These are phyloP conservation scores for Populus hybrid DNA, from an alignment of 441 rosid species.

Conservation along the genomic window DNA sequence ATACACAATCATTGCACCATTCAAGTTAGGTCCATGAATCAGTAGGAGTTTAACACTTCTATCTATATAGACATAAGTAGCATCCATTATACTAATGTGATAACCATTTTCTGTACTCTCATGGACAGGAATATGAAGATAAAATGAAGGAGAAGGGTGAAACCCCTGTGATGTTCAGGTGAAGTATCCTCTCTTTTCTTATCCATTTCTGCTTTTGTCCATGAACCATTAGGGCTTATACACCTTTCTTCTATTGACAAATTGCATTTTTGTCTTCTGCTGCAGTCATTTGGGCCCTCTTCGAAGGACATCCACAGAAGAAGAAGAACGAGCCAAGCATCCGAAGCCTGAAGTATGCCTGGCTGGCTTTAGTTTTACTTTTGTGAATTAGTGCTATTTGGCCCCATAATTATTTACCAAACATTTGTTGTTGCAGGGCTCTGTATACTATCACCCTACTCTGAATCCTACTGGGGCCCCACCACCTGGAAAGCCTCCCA, in stretches of 20 bases:
- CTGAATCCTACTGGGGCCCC: slow-evolving; percentile 98
- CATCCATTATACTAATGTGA: background rate
- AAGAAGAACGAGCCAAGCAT: slow-evolving; percentile 72
- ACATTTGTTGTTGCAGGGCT: slow-evolving; percentile 54
- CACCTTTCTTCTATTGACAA: slow-evolving; percentile 12
- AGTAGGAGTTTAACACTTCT: background rate
- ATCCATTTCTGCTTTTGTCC: background rate
- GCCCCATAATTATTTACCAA: slow-evolving; percentile 2
- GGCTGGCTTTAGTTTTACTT: slow-evolving; percentile 7
- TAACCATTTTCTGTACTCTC: slow-evolving; percentile 7
- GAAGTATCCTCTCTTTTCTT: slow-evolving; percentile 6
- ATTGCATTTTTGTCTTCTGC: slow-evolving; percentile 25
- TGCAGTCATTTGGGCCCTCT: slow-evolving; percentile 89
- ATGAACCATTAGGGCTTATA: background rate
- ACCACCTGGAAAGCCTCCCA: slow-evolving; percentile 96
- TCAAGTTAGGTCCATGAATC: background rate
- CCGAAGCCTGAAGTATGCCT: slow-evolving; percentile 78
- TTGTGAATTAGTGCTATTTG: slow-evolving; percentile 3
- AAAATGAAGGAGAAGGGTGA: slow-evolving; percentile 96
- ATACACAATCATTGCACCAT: background rate
- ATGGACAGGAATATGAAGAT: slow-evolving; percentile 72
- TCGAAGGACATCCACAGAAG: slow-evolving; percentile 71
- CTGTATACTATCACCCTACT: slow-evolving; percentile 93
- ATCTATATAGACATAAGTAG: background rate
- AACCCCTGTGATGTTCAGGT: slow-evolving; percentile 97